Conservation (phyloP, 2,329 filamentous ascomycete species). For the Claviceps cyperi region DNA sequence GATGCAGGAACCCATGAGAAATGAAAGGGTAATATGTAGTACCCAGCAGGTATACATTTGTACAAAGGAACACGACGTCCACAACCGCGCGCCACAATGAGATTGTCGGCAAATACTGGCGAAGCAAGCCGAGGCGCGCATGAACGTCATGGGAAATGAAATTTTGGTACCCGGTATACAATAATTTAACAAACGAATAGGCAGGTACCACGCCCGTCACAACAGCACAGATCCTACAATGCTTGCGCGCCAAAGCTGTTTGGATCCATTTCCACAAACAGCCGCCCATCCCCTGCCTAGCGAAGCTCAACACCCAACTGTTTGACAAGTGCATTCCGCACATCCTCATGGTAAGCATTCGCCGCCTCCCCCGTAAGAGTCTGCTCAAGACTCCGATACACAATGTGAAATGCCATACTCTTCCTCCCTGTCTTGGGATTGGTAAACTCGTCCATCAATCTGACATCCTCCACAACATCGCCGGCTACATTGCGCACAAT, state of each 20-base stretch:
- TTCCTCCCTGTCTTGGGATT: slow-evolving; percentile 72
- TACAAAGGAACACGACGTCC: no score
- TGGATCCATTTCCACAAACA: neutral
- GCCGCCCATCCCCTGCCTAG: slow-evolving; percentile 7
- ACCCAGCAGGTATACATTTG: no score
- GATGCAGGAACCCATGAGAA: no score
- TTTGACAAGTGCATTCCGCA: slow-evolving; percentile 49
- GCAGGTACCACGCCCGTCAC: no score
- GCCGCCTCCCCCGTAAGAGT: slow-evolving; percentile 76
- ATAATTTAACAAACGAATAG: no score
- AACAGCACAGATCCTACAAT: no score
- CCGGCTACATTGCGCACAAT: slow-evolving; percentile 72
- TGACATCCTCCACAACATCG: slow-evolving; percentile 77
- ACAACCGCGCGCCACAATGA: no score
- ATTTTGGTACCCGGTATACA: no score
- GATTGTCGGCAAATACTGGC: no score
- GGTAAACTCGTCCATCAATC: slow-evolving; percentile 69
- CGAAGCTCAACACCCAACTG: slow-evolving; percentile 58
- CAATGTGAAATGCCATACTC: slow-evolving; percentile 85
- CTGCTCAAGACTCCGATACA: slow-evolving; percentile 82
- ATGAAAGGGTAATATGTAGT: no score
- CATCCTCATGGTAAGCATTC: slow-evolving; percentile 58
- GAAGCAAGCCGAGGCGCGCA: no score
- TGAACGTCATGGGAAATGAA: no score
- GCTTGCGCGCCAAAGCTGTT: neutral